Conservation (phyloP, 129 eudicot genomes). For the Escallonia rubra region DNA sequence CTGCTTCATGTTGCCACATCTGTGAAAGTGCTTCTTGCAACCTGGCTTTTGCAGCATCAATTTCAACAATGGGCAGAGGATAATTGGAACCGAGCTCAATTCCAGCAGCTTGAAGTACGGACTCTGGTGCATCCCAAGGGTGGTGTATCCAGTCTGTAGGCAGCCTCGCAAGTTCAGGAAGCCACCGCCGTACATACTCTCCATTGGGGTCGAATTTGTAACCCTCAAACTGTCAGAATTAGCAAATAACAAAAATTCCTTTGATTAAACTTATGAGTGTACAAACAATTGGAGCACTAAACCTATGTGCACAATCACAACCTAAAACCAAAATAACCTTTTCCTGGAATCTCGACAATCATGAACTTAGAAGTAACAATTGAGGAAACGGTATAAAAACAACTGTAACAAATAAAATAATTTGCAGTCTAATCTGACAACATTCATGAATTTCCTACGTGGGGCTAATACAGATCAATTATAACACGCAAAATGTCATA, state of each 20-base stretch:
- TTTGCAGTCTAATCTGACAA: too few species aligned
- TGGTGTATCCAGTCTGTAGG: conserved; percentile 99
- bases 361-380: too few species aligned
- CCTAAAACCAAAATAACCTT: too few species aligned
- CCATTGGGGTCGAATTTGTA: conserved; percentile 95
- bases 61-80: conserved; percentile 75
- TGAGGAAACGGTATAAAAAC: too few species aligned
- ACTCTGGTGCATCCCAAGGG: conserved; percentile 94
- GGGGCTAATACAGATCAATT: too few species aligned
- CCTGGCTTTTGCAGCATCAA: conserved; percentile 73
- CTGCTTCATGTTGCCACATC: conserved; percentile 92
- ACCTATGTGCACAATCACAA: too few species aligned
- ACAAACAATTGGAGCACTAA: not conserved
- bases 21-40: conserved; percentile 65
- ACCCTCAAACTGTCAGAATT: conserved; percentile 64
- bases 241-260: not conserved
- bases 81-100: conserved; percentile 91
- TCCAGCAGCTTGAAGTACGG: conserved; percentile 94
- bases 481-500: too few species aligned
- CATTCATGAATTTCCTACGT: too few species aligned
- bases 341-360: too few species aligned
- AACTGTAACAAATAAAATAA: too few species aligned
- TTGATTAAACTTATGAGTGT: not conserved
- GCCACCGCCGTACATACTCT: conserved; percentile 93
- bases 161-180: conserved; percentile 87